Evolutionary conservation across 192 early-diverging fungal species (phyloP).

Genomic region (Coemansia nantahalensis): DNA sequence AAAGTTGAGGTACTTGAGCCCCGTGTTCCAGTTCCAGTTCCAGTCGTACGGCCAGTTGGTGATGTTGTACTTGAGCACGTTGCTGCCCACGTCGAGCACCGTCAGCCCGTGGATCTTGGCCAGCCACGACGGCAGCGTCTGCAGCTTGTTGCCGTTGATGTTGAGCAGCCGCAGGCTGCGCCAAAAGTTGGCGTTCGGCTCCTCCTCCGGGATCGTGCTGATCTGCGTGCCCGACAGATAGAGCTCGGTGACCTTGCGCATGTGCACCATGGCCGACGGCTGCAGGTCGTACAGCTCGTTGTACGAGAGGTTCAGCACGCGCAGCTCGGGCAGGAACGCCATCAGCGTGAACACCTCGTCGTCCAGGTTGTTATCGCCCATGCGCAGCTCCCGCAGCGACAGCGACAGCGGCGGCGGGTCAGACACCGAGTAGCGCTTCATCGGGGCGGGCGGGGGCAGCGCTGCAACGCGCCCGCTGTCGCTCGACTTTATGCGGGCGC

Average conservation of each 20-base stretch:
- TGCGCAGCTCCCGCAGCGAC: conserved; percentile 59
- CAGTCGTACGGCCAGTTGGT: conserved; percentile 95
- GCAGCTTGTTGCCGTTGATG: conserved; percentile 88
- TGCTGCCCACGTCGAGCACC: conserved; percentile 84
- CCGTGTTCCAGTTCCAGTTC: conserved; percentile 96
- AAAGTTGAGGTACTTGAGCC: conserved; percentile 84
- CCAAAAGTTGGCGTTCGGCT: conserved; percentile 67
- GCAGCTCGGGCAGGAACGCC: conserved; percentile 69
- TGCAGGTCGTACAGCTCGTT: conserved; percentile 79
- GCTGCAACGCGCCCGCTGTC: conserved; percentile 31
- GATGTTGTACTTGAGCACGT: conserved; percentile 88
- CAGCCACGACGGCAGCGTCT: conserved; percentile 87
- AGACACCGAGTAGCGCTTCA: conserved; percentile 49
- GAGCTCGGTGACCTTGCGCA: conserved; percentile 69
- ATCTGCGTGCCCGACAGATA: conserved; percentile 85
- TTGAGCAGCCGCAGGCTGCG: conserved; percentile 68
- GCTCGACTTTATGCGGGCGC: conserved; percentile 40
- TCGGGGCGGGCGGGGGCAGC: conserved; percentile 19
- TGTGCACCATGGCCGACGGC: conserved; percentile 66
- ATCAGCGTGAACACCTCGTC: conserved; percentile 79
- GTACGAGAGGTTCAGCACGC: conserved; percentile 79
- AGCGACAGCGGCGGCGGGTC: conserved; percentile 56
- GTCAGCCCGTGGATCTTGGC: conserved; percentile 77
- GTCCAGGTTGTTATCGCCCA: conserved; percentile 82
- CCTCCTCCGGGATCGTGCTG: conserved; percentile 78